These are phyloP conservation scores for Phytopythium boreale DNA, from an alignment of 352 stramenopile species.

Conservation along the genomic window DNA sequence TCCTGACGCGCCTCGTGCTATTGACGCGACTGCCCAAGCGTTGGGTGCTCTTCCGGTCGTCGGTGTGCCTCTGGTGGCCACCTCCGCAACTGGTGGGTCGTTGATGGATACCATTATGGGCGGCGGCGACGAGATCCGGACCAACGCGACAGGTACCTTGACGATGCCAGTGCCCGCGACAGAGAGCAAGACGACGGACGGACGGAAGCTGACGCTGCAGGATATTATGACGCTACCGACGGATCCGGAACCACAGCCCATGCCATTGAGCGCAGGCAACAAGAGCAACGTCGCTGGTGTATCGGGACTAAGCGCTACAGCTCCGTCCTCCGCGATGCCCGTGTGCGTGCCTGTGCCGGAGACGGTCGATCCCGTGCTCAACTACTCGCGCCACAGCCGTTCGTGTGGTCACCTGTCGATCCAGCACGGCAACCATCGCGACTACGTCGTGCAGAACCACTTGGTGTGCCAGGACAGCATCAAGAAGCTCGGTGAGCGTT, in stretches of 20 bases:
- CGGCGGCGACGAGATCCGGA: background rate
- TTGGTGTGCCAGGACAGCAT: conserved; percentile 75
- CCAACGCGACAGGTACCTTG: background rate
- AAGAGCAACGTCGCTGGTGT: background rate
- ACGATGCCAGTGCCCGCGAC: background rate
- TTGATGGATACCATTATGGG: background rate
- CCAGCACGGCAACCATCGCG: conserved; percentile 71
- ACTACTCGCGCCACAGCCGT: conserved; percentile 60
- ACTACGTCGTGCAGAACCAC: conserved; percentile 84
- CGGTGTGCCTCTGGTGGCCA: background rate
- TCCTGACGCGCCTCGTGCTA: background rate
- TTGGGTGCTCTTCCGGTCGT: background rate
- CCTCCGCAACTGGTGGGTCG: background rate
- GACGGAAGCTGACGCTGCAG: background rate
- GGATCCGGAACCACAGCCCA: background rate
- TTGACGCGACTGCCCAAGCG: background rate
- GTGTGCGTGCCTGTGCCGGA: background rate
- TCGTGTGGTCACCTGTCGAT: conserved; percentile 76
- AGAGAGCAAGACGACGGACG: background rate
- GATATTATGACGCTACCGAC: background rate
- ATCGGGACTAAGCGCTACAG: background rate
- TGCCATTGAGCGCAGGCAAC: background rate
- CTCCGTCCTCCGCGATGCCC: background rate
- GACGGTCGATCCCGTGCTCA: conserved; percentile 18
- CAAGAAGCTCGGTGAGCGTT: conserved; percentile 37